These are phyloP conservation scores for Populus hybrid DNA, from an alignment of 441 rosid genomes.

Conservation along the genomic window DNA sequence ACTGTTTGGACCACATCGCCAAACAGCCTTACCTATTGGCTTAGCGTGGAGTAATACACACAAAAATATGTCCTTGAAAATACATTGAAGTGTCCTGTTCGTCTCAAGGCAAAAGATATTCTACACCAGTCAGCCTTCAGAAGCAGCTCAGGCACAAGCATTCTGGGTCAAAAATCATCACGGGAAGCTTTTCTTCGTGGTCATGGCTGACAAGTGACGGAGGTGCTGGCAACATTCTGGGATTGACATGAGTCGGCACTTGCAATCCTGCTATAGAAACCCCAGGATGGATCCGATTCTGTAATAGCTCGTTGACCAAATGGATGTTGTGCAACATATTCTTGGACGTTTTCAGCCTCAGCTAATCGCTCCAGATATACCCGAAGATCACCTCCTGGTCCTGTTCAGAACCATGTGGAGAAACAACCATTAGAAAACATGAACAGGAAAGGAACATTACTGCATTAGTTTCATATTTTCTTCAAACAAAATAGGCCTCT, in stretches of 20 bases:
- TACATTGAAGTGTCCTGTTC: no score
- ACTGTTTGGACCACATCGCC: no score
- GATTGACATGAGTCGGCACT: neutral
- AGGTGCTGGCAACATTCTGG: neutral
- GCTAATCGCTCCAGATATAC: slow-evolving; percentile 57
- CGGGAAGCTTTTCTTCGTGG: no score
- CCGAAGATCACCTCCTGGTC: slow-evolving; percentile 68
- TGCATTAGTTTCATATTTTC: neutral
- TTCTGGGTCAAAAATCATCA: no score
- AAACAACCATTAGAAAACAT: neutral
- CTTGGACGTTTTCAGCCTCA: slow-evolving; percentile 53
- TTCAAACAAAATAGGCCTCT: neutral
- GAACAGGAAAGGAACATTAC: neutral
- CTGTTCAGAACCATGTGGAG: slow-evolving; percentile 35
- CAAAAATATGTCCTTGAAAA: no score
- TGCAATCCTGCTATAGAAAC: slow-evolving; percentile 44
- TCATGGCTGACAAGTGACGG: no score
- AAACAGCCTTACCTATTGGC: no score
- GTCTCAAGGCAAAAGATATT: no score
- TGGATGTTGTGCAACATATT: slow-evolving; percentile 57
- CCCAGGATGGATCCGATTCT: slow-evolving; percentile 50
- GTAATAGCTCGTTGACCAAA: slow-evolving; percentile 75
- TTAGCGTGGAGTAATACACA: no score
- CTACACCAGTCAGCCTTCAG: no score
- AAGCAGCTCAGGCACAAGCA: no score